Base-by-base conservation (phyloP, 2,329 filamentous ascomycete species). In the Aschersonia sp. region DNA sequence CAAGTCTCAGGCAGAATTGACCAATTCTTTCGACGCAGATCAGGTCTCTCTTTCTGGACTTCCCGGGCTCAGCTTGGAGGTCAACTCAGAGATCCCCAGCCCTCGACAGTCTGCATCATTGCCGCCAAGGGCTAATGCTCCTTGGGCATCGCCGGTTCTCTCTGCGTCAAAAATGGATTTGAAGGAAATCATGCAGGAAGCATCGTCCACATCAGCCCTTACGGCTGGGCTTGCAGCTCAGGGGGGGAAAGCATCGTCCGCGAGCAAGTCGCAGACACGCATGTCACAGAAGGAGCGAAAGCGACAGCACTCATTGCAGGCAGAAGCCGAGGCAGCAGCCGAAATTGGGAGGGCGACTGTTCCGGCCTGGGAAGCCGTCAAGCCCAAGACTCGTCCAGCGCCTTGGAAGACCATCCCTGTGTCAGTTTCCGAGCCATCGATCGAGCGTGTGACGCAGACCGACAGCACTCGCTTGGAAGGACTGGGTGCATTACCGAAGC, bases 221-320 rank as follows among this genome's bases (percentile, higher is more conserved):
- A 77, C 76, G 4, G 69, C 71, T 4, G 72, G 71, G 5, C 57
- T 81, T 9, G 73, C 71, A 5, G 72, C 72, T 1, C 71, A 78
- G 54, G 72, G 63, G 44, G 60, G 54, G 6, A 71, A 65, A 47
- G 67, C 71, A 14, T 49, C 61, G n/a, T 29, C 56, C 48, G 47
- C 59, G 49, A 45, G 71, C 57, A 63, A 57, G 40, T 56, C 68
- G 0, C 66, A 68, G 12, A 60, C 65, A 0, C 95, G 86, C 60
- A 65, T 94, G 54, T 95, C 89, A 0, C 92, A 97, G 56, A 94
- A 92, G 59, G 89, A 96, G 62, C 81, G 88, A 29, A 97, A 95
- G 67, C 85, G 78, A 59, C 78, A 88, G 53, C 78, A 87, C 56
- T 83, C 87, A 57, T 73, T 79, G 51, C 78, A 85, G 57, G 67